A percentile compares a stretch with the other conserved stretches of the same genome.
phyloP scores from a whole-genome alignment of 768 basidiomycete genomes.

The Melanogaster broomeanus region DNA sequence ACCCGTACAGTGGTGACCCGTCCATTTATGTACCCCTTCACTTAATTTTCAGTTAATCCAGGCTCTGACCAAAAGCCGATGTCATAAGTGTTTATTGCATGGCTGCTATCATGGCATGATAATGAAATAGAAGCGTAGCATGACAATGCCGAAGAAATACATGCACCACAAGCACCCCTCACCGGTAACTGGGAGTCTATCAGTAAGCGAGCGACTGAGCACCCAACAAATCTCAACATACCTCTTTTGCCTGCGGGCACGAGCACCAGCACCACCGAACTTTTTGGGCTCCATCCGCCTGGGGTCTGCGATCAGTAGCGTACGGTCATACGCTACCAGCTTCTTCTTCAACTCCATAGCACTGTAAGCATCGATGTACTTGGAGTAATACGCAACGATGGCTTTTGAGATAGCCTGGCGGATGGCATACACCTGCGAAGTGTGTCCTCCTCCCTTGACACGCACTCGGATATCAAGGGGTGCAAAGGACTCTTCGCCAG shows the following conservation, averaged over 20 bases:
- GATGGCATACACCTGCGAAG: slow-evolving; percentile 97
- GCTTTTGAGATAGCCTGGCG: slow-evolving; percentile 99
- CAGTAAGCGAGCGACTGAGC: slow-evolving; percentile 9
- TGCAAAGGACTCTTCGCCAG: slow-evolving; percentile 85
- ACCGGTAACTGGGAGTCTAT: slow-evolving; percentile 65
- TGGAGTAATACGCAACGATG: slow-evolving; percentile 96
- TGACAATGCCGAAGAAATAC: slow-evolving; percentile 43
- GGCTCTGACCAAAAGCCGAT: slow-evolving; percentile 5
- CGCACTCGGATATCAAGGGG: slow-evolving; percentile 95
- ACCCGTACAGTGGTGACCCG: too few species aligned
- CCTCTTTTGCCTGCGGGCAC: slow-evolving; percentile 98
- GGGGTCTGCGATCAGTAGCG: slow-evolving; percentile 88
- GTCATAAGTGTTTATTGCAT: slow-evolving; percentile 36
- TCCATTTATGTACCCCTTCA: neutral
- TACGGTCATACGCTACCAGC: slow-evolving; percentile 92
- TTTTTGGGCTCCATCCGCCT: slow-evolving; percentile 99
- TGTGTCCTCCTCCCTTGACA: slow-evolving; percentile 99
- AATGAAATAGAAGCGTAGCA: slow-evolving; percentile 43
- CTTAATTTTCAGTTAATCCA: slow-evolving; percentile 11
- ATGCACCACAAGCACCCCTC: slow-evolving; percentile 29
- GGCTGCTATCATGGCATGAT: slow-evolving; percentile 36
- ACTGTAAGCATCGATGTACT: slow-evolving; percentile 96
- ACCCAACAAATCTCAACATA: slow-evolving; percentile 30
- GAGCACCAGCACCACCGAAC: slow-evolving; percentile 97
- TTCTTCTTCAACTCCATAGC: slow-evolving; percentile 99